Conservation (phyloP, 2,329 filamentous ascomycete genomes). For the Hypoxylon sp. region DNA sequence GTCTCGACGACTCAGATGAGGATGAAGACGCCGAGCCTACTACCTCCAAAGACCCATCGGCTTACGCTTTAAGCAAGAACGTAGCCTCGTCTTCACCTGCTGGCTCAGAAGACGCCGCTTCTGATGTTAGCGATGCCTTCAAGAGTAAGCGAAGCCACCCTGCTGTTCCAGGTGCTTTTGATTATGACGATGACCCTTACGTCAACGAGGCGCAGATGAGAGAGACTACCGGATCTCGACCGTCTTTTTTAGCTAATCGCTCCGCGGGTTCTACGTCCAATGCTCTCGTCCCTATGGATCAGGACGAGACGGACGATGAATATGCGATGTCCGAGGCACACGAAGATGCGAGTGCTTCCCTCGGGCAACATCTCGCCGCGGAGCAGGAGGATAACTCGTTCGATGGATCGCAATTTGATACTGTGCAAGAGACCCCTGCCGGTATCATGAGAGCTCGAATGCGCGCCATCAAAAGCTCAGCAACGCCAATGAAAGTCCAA, state of each 20-base stretch:
- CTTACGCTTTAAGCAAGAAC: conserved; percentile 40
- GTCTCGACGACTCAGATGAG: conserved; percentile 82
- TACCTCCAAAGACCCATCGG: conserved; percentile 48
- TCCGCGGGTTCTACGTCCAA: conserved; percentile 84
- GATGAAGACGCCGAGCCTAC: conserved; percentile 73
- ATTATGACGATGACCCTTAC: conserved; percentile 67
- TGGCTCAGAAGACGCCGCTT: conserved; percentile 51
- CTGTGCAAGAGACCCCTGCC: conserved; percentile 69
- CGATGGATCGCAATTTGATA: conserved; percentile 63
- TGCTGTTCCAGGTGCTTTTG: conserved; percentile 85
- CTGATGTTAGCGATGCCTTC: conserved; percentile 68
- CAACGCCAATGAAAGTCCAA: conserved; percentile 71
- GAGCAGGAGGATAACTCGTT: conserved; percentile 76
- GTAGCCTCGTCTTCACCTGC: conserved; percentile 49
- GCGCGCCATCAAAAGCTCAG: conserved; percentile 73
- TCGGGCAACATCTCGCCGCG: conserved; percentile 80
- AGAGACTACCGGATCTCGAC: conserved; percentile 60
- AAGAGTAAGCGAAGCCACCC: conserved; percentile 66
- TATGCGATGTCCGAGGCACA: conserved; percentile 81
- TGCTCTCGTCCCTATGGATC: conserved; percentile 72
- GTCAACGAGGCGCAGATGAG: conserved; percentile 68
- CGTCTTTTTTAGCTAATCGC: conserved; percentile 95
- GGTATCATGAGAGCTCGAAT: conserved; percentile 75
- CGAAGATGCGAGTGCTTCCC: conserved; percentile 84
- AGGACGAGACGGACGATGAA: conserved; percentile 80